Conservation (phyloP, 345 rosid genomes). For the Arabidopsis arenosa region DNA sequence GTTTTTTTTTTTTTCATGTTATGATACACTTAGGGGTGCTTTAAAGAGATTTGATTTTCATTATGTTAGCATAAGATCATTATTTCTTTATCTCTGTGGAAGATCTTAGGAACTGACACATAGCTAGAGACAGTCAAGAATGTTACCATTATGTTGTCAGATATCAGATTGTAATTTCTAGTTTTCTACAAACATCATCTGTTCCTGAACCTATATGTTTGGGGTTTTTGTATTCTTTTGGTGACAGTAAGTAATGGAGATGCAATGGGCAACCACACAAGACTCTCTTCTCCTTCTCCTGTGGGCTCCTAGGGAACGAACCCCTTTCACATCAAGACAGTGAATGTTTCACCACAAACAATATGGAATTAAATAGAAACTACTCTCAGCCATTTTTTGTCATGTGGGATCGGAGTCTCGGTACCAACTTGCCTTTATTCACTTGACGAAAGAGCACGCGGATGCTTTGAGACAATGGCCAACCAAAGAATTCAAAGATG, state of each 20-base stretch:
- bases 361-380: conserved; percentile 61
- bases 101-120: not conserved
- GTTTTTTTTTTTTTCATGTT: not conserved
- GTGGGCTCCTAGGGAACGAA: conserved; percentile 60
- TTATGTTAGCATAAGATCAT: not conserved
- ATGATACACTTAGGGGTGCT: not conserved
- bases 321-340: conserved; percentile 57
- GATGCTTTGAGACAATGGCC: conserved; percentile 59
- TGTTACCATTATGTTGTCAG: not conserved
- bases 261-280: not conserved
- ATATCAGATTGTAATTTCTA: not conserved
- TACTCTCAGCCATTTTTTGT: conserved; percentile 65
- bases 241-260: conserved; percentile 2
- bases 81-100: not conserved
- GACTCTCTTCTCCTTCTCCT: conserved; percentile 27
- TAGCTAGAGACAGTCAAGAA: not conserved
- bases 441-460: conserved; percentile 53
- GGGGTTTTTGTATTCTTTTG: not conserved
- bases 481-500: conserved; percentile 31
- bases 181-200: not conserved
- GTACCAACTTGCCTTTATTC: conserved; percentile 64
- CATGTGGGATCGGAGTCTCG: conserved; percentile 61
- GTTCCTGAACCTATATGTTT: conserved; percentile 1
- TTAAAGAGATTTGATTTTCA: not conserved
- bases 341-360: conserved; percentile 60